These are phyloP conservation scores for Coniferiporia weirii DNA, from an alignment of 1,284 basidiomycete genomes.

Conservation along the genomic window DNA sequence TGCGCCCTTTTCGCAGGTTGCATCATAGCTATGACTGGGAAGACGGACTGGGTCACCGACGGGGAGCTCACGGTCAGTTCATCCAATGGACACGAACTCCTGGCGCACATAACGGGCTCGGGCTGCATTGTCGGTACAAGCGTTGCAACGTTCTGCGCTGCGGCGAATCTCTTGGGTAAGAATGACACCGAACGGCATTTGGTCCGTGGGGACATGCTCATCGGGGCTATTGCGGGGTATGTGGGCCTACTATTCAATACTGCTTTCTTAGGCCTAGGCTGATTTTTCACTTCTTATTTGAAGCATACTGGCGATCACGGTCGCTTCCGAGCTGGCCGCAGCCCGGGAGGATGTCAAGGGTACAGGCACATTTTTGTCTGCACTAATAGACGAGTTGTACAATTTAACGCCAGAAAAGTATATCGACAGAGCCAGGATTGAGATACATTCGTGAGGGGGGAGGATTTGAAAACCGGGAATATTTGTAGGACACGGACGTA, in stretches of 20 bases:
- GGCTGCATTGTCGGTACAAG: slow-evolving; percentile 85
- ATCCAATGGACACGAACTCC: slow-evolving; percentile 71
- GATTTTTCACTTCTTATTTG: not conserved
- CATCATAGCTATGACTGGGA: slow-evolving; percentile 81
- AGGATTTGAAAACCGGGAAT: not conserved
- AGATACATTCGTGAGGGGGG: slow-evolving; percentile 26
- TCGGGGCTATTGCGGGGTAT: slow-evolving; percentile 74
- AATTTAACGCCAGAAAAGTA: slow-evolving; percentile 55
- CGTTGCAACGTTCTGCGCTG: slow-evolving; percentile 75
- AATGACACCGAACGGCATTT: slow-evolving; percentile 36
- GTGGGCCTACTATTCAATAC: slow-evolving; percentile 24
- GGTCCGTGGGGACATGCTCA: slow-evolving; percentile 67
- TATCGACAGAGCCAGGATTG: slow-evolving; percentile 44
- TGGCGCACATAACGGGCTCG: slow-evolving; percentile 83
- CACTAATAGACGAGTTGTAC: slow-evolving; percentile 80
- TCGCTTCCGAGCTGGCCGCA: slow-evolving; percentile 82
- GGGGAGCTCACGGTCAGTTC: slow-evolving; percentile 65
- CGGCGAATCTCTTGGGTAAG: slow-evolving; percentile 40
- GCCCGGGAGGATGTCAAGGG: slow-evolving; percentile 68
- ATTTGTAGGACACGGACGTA: not conserved
- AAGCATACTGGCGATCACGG: slow-evolving; percentile 76
- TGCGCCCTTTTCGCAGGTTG: slow-evolving; percentile 47
- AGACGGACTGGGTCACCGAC: slow-evolving; percentile 83
- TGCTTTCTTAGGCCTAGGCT: slow-evolving; percentile 10
- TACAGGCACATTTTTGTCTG: slow-evolving; percentile 84